Percentiles rank a stretch among this genome's conserved stretches.
phyloP scores from a whole-genome alignment of 1,284 basidiomycete species.

The Taiwanofungus camphoratus region DNA sequence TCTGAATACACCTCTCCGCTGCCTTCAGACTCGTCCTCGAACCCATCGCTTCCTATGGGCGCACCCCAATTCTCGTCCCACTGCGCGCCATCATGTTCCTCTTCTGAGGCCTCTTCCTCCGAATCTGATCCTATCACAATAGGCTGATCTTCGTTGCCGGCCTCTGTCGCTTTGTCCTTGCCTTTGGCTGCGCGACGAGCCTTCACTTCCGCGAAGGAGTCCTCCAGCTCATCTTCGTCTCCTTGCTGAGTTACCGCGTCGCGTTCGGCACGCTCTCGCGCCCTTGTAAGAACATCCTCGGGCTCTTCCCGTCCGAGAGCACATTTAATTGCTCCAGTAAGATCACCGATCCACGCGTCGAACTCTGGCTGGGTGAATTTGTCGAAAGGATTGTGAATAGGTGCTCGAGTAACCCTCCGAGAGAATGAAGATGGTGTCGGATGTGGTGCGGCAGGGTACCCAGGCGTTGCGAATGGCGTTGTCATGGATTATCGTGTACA shows the following conservation, averaged over 20 bases:
- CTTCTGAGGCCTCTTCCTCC: constrained; percentile 24
- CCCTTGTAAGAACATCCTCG: constrained; percentile 5
- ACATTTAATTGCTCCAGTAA: constrained; percentile 47
- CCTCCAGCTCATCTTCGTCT: constrained; percentile 34
- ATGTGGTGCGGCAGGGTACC: constrained; percentile 14
- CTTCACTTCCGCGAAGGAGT: constrained; percentile 49
- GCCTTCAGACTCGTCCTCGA: constrained; percentile 19
- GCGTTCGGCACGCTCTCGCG: constrained; percentile 10
- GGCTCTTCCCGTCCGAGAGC: constrained; percentile 44
- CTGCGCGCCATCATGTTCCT: constrained; percentile 17
- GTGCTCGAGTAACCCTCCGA: constrained; percentile 30
- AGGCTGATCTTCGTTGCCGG: constrained; percentile 40
- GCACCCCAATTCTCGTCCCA: constrained; percentile 22
- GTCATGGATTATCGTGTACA: constrained; percentile 14
- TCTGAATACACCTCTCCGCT: constrained; percentile 31
- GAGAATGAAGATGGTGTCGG: constrained; percentile 15
- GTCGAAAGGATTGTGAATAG: constrained; percentile 65
- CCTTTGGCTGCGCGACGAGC: constrained; percentile 48
- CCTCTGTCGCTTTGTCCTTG: constrained; percentile 53
- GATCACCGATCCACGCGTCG: constrained; percentile 60
- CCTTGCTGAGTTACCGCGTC: constrained; percentile 19
- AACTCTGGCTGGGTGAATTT: constrained; percentile 62
- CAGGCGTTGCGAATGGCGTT: constrained; percentile 14
- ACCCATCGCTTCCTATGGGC: constrained; percentile 12
- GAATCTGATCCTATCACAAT: constrained; percentile 40